phyloP scores from a whole-genome alignment of 2,329 filamentous ascomycete genomes.

The Dothiorella sarmentorum region DNA sequence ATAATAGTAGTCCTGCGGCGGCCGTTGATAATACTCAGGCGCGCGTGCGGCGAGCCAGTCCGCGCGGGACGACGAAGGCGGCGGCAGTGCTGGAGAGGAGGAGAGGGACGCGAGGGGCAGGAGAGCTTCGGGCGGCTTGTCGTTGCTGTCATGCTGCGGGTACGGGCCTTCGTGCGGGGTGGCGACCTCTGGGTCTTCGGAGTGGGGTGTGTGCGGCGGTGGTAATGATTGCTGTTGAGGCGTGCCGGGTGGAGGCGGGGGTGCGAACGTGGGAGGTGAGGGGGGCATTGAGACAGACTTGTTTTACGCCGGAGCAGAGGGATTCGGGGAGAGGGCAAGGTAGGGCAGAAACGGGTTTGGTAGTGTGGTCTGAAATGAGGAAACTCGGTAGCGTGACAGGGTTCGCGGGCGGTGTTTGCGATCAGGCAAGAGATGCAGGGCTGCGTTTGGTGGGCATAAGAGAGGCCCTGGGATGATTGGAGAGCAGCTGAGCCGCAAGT shows the following conservation, averaged over 20 bases:
- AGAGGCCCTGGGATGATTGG: too few species aligned
- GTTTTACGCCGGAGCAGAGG: too few species aligned
- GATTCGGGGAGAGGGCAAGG: too few species aligned
- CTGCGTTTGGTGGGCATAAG: too few species aligned
- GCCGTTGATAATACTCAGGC: not conserved
- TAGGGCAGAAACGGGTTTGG: not conserved
- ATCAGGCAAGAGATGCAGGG: too few species aligned
- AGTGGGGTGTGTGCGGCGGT: not conserved
- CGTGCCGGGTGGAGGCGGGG: too few species aligned
- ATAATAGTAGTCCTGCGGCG: not conserved
- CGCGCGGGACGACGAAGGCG: not conserved
- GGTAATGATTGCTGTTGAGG: not conserved
- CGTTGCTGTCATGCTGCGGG: not conserved
- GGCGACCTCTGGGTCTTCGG: not conserved
- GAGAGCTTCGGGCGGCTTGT: not conserved
- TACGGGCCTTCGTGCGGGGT: not conserved
- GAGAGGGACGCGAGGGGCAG: not conserved
- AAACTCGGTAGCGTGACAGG: too few species aligned
- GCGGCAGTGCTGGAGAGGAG: not conserved
- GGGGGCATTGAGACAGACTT: not conserved
- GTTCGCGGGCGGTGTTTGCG: too few species aligned
- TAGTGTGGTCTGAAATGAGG: not conserved
- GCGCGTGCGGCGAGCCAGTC: constrained; percentile 7
- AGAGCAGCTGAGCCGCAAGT: not conserved
- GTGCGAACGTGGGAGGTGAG: not conserved